Conservation (phyloP, 306 rosid species). For the Malus asiatica region DNA sequence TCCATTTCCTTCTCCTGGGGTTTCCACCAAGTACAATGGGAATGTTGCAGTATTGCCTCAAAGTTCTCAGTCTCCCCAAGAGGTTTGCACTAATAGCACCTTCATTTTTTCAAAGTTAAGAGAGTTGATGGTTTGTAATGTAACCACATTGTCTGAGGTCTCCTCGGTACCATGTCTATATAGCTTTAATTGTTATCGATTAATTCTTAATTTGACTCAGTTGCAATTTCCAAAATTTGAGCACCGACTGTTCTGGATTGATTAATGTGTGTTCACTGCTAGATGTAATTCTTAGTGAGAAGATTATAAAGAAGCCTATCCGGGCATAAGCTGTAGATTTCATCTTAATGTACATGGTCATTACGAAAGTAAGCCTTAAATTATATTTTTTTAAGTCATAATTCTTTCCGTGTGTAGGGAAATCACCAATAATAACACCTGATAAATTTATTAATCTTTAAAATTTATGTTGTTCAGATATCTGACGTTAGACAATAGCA, state of each 20-base stretch:
- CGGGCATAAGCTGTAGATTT: not conserved
- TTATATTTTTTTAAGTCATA: no score
- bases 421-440: not conserved
- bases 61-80: constrained; percentile 76
- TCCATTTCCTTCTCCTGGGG: constrained; percentile 71
- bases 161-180: not conserved
- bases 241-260: no score
- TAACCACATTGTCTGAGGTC: not conserved
- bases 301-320: not conserved
- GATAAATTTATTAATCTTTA: no score
- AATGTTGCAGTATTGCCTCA: constrained; percentile 65
- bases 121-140: not conserved
- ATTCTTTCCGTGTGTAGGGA: not conserved
- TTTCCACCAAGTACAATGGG: constrained; percentile 64
- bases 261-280: no score
- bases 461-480: not conserved
- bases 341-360: not conserved
- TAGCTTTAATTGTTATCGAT: no score
- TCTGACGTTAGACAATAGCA: not conserved
- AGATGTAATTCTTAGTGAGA: no score
- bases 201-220: no score
- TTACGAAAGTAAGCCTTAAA: not conserved
- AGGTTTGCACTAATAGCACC: constrained; percentile 40
- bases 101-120: not conserved
- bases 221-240: no score